These are phyloP conservation scores for Crotalaria pallida DNA, from an alignment of 306 rosid species.

Conservation along the genomic window DNA sequence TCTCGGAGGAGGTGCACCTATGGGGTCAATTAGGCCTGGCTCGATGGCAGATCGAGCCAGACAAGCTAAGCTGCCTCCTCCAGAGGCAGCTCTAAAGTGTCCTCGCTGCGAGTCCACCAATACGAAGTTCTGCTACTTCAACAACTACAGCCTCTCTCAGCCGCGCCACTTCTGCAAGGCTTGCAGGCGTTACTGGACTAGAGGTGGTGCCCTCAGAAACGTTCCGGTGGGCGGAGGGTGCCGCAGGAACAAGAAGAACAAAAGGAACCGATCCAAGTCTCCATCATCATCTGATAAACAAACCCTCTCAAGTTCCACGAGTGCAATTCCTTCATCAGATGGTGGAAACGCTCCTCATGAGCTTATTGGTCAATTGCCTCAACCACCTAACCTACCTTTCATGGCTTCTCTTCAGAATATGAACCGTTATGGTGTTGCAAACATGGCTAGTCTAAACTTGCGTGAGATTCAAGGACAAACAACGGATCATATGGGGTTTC, in stretches of 20 bases:
- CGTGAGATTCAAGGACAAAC: slow-evolving; percentile 45
- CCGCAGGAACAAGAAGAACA: slow-evolving; percentile 82
- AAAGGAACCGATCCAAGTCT: slow-evolving; percentile 60
- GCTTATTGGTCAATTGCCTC: slow-evolving; percentile 40
- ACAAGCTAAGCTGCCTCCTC: slow-evolving; percentile 66
- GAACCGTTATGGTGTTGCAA: slow-evolving; percentile 46
- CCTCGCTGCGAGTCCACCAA: slow-evolving; percentile 89
- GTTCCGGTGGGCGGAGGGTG: slow-evolving; percentile 97
- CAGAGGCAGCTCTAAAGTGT: slow-evolving; percentile 78
- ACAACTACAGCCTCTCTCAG: slow-evolving; percentile 75
- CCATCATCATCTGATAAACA: slow-evolving; percentile 38
- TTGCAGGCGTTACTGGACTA: slow-evolving; percentile 93
- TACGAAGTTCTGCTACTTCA: slow-evolving; percentile 89
- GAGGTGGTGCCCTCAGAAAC: slow-evolving; percentile 75
- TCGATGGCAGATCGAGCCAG: slow-evolving; percentile 94
- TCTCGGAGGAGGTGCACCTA: slow-evolving; percentile 13
- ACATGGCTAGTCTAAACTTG: slow-evolving; percentile 56
- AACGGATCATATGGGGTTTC: slow-evolving; percentile 48
- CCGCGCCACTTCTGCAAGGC: slow-evolving; percentile 98
- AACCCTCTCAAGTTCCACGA: slow-evolving; percentile 22
- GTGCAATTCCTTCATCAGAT: slow-evolving; percentile 31
- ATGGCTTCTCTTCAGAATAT: slow-evolving; percentile 64
- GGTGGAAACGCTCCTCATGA: slow-evolving; percentile 21
- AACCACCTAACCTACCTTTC: slow-evolving; percentile 46
- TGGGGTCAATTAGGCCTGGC: slow-evolving; percentile 53